Evolutionary conservation across 257 asterid genomes (phyloP).

Genomic region (Oldenlandia corymbosa): DNA sequence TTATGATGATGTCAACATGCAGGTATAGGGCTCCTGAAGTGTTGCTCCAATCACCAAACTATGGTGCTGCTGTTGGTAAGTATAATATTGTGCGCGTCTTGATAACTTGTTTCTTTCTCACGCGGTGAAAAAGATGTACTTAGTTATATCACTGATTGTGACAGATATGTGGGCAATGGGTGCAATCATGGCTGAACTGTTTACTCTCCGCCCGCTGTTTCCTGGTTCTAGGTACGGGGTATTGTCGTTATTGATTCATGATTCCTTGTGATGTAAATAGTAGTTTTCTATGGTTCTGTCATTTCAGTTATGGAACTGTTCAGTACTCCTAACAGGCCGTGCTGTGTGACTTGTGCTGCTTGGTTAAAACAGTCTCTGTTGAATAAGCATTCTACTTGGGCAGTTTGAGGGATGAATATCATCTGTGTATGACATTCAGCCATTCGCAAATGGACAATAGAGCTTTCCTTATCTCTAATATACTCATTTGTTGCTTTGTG

Average conservation of each 20-base stretch:
- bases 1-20: constrained; percentile 21
- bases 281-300: no score
- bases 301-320: no score
- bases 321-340: no score
- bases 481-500: not conserved
- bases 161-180: constrained; percentile 99
- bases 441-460: no score
- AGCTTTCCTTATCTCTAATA: not conserved
- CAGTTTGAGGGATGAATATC: not conserved
- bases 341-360: no score
- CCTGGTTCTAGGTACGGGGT: constrained; percentile 73
- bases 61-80: constrained; percentile 94
- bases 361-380: no score
- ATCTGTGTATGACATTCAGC: no score
- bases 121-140: not conserved
- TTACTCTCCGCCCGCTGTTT: constrained; percentile 84
- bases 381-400: not conserved
- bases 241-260: not conserved
- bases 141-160: not conserved
- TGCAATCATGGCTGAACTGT: constrained; percentile 86
- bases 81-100: not conserved
- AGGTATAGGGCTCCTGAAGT: constrained; percentile 99
- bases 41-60: constrained; percentile 75
- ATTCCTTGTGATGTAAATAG: no score
- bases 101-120: not conserved